Conservation (phyloP, 306 rosid genomes). For the Quercus alba region DNA sequence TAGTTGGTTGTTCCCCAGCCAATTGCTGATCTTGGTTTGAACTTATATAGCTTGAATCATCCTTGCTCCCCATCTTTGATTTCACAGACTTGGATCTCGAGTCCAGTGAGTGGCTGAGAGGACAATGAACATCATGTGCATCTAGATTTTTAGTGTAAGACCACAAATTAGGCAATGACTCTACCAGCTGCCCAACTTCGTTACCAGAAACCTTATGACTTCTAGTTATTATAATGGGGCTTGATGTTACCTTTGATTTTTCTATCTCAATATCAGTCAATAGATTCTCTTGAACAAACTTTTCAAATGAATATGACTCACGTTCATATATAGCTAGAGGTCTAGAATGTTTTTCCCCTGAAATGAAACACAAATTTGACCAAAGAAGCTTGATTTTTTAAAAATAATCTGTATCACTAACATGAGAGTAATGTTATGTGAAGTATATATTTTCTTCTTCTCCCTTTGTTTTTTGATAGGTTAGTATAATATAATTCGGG, state of each 20-base stretch:
- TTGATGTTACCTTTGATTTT: conserved; percentile 28
- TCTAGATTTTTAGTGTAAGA: conserved; percentile 19
- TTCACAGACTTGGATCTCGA: conserved; percentile 33
- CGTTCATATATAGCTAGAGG: too few relatives aligned
- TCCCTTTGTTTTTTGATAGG: too few relatives aligned
- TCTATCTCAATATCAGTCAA: conserved; percentile 20
- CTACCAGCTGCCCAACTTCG: conserved; percentile 36
- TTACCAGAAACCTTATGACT: conserved; percentile 22
- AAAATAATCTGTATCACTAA: too few relatives aligned
- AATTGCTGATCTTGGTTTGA: conserved; percentile 33
- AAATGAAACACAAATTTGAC: too few relatives aligned
- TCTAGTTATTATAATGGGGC: conserved; percentile 48
- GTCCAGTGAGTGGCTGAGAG: conserved; percentile 59
- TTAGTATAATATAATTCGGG: too few relatives aligned
- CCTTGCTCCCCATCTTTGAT: conserved; percentile 28
- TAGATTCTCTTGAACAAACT: conserved; percentile 14
- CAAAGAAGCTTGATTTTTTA: too few relatives aligned
- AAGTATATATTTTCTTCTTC: too few relatives aligned
- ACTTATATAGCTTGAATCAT: conserved; percentile 29
- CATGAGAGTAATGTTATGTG: too few relatives aligned
- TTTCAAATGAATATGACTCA: conserved; percentile 25
- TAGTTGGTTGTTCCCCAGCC: conserved; percentile 24
- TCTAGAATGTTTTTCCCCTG: too few relatives aligned
- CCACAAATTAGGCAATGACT: conserved; percentile 65
- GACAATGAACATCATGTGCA: conserved; percentile 25